These are phyloP conservation scores for Trametes hirsuta DNA, from an alignment of 1,284 basidiomycete genomes.

Conservation along the genomic window DNA sequence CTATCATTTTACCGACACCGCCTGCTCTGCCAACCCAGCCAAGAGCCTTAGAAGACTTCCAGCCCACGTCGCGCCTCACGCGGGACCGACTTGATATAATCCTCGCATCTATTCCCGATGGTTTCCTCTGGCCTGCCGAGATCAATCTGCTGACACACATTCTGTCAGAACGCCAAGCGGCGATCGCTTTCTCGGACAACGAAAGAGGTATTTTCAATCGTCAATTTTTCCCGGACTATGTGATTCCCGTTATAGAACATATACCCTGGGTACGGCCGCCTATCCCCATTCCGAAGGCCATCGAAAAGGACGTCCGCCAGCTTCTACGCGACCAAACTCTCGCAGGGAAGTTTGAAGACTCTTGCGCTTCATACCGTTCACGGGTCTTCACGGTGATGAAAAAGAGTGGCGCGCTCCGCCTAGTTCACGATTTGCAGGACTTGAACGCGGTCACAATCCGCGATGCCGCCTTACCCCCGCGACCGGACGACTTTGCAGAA, in stretches of 20 bases:
- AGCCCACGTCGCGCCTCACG: neutral
- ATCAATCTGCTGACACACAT: constrained; percentile 31
- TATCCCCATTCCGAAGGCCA: constrained; percentile 32
- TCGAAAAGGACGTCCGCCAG: constrained; percentile 25
- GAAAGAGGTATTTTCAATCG: constrained; percentile 37
- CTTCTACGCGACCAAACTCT: constrained; percentile 23
- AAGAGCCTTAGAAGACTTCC: neutral
- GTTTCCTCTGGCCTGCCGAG: constrained; percentile 26
- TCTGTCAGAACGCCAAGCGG: constrained; percentile 22
- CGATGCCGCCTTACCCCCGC: constrained; percentile 34
- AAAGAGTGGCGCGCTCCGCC: constrained; percentile 32
- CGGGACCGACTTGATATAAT: constrained; percentile 9
- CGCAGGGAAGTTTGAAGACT: constrained; percentile 36
- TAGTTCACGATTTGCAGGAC: constrained; percentile 37
- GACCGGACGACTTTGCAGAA: constrained; percentile 39
- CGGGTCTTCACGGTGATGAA: constrained; percentile 37
- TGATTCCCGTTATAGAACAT: constrained; percentile 39
- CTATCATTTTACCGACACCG: neutral
- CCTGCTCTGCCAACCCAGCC: constrained; percentile 20
- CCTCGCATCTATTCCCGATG: constrained; percentile 2
- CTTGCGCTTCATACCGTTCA: constrained; percentile 35
- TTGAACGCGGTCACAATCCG: constrained; percentile 38
- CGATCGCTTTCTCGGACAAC: constrained; percentile 33
- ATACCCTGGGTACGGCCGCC: constrained; percentile 19
- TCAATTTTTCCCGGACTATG: constrained; percentile 38